Base-by-base conservation (phyloP, 164 flowering plant genomes). In the Nelumbo lutea region DNA sequence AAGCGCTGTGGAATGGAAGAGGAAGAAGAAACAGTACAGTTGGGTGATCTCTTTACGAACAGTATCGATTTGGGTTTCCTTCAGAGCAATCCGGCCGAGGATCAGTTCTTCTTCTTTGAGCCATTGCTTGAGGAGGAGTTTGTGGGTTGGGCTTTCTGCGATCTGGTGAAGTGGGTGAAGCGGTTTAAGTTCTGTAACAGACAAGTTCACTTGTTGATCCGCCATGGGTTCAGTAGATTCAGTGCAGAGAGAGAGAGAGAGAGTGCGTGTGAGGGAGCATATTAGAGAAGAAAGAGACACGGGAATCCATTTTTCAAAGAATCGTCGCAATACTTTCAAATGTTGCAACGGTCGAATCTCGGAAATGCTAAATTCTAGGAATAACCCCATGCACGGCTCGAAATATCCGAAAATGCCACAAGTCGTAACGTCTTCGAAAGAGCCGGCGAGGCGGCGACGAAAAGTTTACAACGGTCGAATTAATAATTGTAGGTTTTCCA, bases 111-210 rank as follows among this genome's bases (percentile, higher is more conserved):
- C 94, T 65, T 92, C 97, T 76, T 92, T 91, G 55, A 91, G 87
- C 97, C 97, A 91, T 78, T 91, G 97, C 73, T 95, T 95, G 9
- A 95, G 87, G 76, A 94, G 96, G 78, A 94, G 96, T 82, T 83
- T 89, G 89, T 94, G 98, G 55, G 93, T 88, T 43, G 98, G 96
- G n/a, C 86, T 82, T 50, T 81, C 79, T 3, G 96, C 96, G 61
- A 91, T 91, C 73, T 94, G 93, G 79, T 88, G 85, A 42, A 93
- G 91, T 10, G 93, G 94, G 85, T 93, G 98, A 0, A 42, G 64
- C 4, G 79, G 69, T 65, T 77, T 81, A 42, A 81, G 9, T 40
- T 82, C 84, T 79, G 61, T 60, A 10, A 9, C 61, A 2, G 69
- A 57, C 9, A 69, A 42, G 42, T 11, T 62, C 68, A 41, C 69